Base-by-base conservation (phyloP, 2,329 filamentous ascomycete genomes). In the Hysterium pulicare region DNA sequence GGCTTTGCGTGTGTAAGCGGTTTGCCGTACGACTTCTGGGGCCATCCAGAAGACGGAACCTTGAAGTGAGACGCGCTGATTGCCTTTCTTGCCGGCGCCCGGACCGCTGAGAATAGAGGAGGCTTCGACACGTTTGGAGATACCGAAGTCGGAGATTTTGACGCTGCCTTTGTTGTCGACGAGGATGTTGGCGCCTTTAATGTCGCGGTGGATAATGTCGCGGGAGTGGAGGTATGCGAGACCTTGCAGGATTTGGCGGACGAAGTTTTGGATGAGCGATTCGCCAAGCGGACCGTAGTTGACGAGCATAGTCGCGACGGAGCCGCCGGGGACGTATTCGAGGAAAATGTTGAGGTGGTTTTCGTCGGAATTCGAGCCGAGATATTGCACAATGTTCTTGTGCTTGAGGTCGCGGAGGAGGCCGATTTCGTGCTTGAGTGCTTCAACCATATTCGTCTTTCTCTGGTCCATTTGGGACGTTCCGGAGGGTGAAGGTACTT, bases 31-130 rank as follows among this genome's bases (percentile, higher is more conserved):
- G 16, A 98, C 93, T 72, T 98, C 93, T 7, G 93, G 93, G 1
- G 93, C 93, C 93, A 98, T 98, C 93, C 93, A 98, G 72, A 96
- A 98, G 40, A 98, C 93, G 20, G 90, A 96, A 11, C 93, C 93
- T 67, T 98, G 93, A 3, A 98, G 79, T 1, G 91, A 97, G 9
- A 82, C 60, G 74, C 84, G 55, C 76, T 84, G 60, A 67, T 82
- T 77, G 5, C 75, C 74, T 51, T 79, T 74, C 33, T 75, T 67
- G 49, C 74, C 69, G 21, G 61, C 64, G 48, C 58, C 62, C 11
- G 51, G 46, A 55, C 58, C 61, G 21, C 67, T 61, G 35, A 95
- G 81, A 33, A 96, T 81, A 46, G 90, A 93, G 44, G 88, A 85
- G 11, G 90, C 90, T 69, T 97, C 91, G 31, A 97, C 86, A 66